Conservation (phyloP, 768 basidiomycete species). For the Russula brevipes region DNA sequence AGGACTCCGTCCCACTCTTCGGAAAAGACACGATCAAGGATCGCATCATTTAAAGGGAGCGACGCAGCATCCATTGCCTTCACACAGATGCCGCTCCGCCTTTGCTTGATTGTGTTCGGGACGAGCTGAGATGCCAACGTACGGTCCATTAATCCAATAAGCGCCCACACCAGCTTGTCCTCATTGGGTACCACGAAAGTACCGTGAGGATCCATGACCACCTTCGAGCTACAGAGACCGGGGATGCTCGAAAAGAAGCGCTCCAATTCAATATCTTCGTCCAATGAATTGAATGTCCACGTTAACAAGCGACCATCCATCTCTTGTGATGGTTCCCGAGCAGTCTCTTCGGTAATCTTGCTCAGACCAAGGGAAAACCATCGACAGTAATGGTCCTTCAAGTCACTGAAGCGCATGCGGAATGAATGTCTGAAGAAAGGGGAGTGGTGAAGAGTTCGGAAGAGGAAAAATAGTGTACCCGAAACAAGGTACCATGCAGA, state of each 20-base stretch:
- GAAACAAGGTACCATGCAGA: neutral
- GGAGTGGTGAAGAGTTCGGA: neutral
- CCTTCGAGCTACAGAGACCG: neutral
- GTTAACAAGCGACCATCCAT: neutral
- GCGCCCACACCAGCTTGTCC: neutral
- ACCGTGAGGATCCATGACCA: neutral
- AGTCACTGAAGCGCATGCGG: neutral
- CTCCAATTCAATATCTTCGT: conserved; percentile 5
- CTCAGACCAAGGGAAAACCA: neutral
- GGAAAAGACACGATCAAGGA: neutral
- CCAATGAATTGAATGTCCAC: neutral
- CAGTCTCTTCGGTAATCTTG: neutral
- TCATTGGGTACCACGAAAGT: conserved; percentile 1
- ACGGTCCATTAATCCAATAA: conserved; percentile 1
- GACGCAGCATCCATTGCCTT: neutral
- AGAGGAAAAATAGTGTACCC: neutral
- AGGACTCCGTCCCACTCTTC: neutral
- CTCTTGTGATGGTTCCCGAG: neutral
- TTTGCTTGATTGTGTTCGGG: neutral
- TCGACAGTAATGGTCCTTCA: neutral
- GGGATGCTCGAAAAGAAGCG: neutral
- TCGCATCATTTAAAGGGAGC: neutral
- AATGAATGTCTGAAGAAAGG: neutral
- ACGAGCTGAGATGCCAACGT: neutral
- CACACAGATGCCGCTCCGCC: neutral